phyloP scores from a whole-genome alignment of 345 rosid species.

The Crucihimalaya himalaica region DNA sequence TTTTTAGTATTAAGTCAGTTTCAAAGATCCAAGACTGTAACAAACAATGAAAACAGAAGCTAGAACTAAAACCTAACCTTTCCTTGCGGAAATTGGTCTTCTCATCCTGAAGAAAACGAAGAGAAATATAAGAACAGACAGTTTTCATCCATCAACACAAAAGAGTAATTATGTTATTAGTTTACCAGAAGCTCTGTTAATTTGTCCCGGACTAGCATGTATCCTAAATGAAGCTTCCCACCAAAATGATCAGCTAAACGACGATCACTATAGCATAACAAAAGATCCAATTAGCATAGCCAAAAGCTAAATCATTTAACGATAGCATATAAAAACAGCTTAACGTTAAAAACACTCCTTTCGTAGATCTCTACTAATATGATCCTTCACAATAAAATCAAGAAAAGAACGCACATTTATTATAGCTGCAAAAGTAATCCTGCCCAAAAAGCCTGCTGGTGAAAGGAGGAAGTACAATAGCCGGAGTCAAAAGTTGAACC shows the following conservation, averaged over 20 bases:
- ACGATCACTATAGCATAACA: conserved; percentile 70
- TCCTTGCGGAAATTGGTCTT: conserved; percentile 67
- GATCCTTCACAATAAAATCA: conserved; percentile 60
- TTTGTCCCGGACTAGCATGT: conserved; percentile 92
- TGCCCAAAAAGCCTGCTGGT: conserved; percentile 99
- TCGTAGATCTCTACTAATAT: conserved; percentile 43
- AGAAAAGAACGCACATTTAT: conserved; percentile 91
- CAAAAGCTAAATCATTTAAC: not conserved
- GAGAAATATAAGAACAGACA: not conserved
- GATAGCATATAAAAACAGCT: not conserved
- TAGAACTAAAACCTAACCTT: conserved; percentile 49
- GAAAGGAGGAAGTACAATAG: conserved; percentile 78
- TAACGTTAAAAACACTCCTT: conserved; percentile 8
- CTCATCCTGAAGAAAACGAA: conserved; percentile 59
- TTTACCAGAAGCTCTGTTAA: conserved; percentile 82
- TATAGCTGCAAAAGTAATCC: conserved; percentile 98
- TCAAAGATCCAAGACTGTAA: not conserved
- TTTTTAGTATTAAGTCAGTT: not conserved
- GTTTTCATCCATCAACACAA: not conserved
- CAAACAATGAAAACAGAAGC: conserved; percentile 23
- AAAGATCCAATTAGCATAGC: conserved; percentile 26
- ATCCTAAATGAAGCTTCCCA: conserved; percentile 95
- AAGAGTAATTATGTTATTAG: not conserved
- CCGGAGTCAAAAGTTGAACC: conserved; percentile 80
- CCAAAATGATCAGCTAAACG: conserved; percentile 99